Conservation (phyloP, 106 monocot species). For the Chionographis japonica region DNA sequence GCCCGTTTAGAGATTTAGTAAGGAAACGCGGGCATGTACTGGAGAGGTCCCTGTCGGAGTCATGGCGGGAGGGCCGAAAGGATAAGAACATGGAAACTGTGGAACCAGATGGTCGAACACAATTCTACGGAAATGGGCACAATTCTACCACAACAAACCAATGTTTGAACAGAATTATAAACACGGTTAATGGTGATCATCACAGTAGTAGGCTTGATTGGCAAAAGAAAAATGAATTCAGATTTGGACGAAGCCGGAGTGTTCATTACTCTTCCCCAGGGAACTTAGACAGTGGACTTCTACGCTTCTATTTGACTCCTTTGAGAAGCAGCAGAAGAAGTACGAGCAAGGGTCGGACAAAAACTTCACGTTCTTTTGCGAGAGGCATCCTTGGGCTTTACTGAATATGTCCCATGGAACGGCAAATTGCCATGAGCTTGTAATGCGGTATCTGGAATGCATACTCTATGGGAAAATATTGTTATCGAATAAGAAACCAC, state of each 20-base stretch:
- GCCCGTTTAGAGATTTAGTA: slow-evolving; percentile 56
- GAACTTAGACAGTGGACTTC: slow-evolving; percentile 77
- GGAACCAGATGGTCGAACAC: slow-evolving; percentile 13
- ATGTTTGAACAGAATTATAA: slow-evolving; percentile 14
- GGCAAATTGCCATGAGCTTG: neutral
- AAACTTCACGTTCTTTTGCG: slow-evolving; percentile 48
- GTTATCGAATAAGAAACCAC: neutral
- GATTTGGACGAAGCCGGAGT: slow-evolving; percentile 74
- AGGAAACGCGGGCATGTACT: slow-evolving; percentile 34
- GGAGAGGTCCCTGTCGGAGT: slow-evolving; percentile 68
- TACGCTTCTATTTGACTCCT: slow-evolving; percentile 94
- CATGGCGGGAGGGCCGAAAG: slow-evolving; percentile 38
- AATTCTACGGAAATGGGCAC: slow-evolving; percentile 13
- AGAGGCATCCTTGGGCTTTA: slow-evolving; percentile 64
- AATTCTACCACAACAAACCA: slow-evolving; percentile 19
- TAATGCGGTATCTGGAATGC: neutral
- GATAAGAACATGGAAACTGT: slow-evolving; percentile 17
- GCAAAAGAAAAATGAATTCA: slow-evolving; percentile 39
- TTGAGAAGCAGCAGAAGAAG: slow-evolving; percentile 70
- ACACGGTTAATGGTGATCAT: slow-evolving; percentile 21
- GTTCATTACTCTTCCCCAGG: slow-evolving; percentile 77
- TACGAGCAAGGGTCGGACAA: slow-evolving; percentile 49
- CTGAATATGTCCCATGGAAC: slow-evolving; percentile 3
- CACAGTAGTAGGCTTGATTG: slow-evolving; percentile 27
- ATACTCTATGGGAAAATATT: neutral